Evolutionary conservation across 768 basidiomycete genomes (phyloP), one percentile per base, ranked within the genome.

Genomic region (Coprinopsis sp.): DNA sequence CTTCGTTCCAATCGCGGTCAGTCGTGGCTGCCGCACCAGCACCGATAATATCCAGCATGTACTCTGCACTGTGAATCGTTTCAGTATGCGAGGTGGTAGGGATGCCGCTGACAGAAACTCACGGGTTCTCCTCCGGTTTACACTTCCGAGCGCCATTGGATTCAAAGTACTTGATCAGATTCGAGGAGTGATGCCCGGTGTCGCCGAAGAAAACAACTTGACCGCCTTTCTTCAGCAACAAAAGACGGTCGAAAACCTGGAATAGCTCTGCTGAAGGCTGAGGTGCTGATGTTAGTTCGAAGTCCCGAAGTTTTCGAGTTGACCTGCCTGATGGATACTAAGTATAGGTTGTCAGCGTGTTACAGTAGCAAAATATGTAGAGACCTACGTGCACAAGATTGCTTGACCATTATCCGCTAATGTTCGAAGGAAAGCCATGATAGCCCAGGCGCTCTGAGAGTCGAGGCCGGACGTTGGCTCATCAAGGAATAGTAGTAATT

Each of bases 381-480:
- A 21, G 23, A 67, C 81, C 41, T 55, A 82, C 72, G 88, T 94
- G 82, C 91, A 93, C n/a, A 94, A 69, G 54, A 94, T 91, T 25
- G 89, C 85, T 59, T 91, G 91, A 1, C 91, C 91, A 51, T 77
- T 79, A 49, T 86, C 76, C 6, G 90, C 88, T 24, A 93, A 78
- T 37, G 81, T 75, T 8, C 83, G 73, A 34, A 93, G 68, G 68
- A 93, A 89, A 2, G 72, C 65, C 44, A 90, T 68, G 51, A 91
- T 89, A 4, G 82, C 82, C 87, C 88, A 89, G 2, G 90, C 89
- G 44, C 82, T 86, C 62, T 91, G 88, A 2, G 88, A 90, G 60
- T 91, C 89, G 13, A 93, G 71, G 27, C 91, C 90, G 21, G 87
- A 84, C 3, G 91, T 94, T 0, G 92, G 92, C 61, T 94, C 91